Conservation (phyloP, 495 filamentous ascomycete genomes). For the Tuber magnatum region DNA sequence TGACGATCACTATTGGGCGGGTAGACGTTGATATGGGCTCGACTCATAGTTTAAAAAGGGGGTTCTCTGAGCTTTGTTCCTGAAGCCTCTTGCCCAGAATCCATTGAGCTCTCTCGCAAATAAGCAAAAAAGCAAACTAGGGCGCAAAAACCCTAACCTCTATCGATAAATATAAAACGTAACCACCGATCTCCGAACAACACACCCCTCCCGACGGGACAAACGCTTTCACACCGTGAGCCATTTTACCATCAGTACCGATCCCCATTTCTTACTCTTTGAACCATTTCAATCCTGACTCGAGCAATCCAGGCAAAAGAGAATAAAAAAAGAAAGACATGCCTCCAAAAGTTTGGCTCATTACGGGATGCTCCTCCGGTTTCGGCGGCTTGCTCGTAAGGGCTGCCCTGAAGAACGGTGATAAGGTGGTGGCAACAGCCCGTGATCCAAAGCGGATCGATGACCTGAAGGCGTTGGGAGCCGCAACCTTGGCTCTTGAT, state of each 20-base stretch:
- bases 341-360: constrained; percentile 44
- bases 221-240: neutral
- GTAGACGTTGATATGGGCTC: neutral
- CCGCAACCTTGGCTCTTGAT: constrained; percentile 44
- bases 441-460: constrained; percentile 35
- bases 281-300: neutral
- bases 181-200: neutral
- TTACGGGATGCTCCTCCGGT: constrained; percentile 47
- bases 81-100: neutral
- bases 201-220: neutral
- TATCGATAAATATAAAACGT: neutral
- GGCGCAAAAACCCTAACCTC: neutral
- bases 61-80: neutral
- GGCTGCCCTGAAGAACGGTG: constrained; percentile 42
- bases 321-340: constrained; percentile 3
- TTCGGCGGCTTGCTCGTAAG: constrained; percentile 43
- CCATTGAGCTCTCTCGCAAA: neutral
- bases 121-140: neutral
- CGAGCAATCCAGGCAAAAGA: neutral
- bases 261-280: neutral
- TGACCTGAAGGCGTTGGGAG: constrained; percentile 44
- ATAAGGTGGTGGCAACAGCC: constrained; percentile 47
- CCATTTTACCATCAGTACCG: neutral
- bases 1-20: neutral
- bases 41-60: neutral